A percentile compares a stretch with the other conserved stretches of the same genome.
These are phyloP conservation scores for Gamarada debralockiae DNA, from an alignment of 495 filamentous ascomycete species.

Conservation along the genomic window DNA sequence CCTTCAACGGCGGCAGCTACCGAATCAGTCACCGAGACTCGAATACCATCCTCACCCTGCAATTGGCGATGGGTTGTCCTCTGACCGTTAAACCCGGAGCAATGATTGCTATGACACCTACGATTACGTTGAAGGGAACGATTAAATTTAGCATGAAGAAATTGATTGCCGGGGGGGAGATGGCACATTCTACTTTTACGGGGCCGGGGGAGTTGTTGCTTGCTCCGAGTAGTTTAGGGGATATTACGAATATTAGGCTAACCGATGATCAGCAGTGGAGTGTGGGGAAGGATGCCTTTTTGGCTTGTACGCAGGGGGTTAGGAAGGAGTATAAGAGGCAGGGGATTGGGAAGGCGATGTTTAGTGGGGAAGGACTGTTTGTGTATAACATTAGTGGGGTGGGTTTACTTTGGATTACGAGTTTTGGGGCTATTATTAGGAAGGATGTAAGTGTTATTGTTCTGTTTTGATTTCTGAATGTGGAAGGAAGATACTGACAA, in stretches of 20 bases:
- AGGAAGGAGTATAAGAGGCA: slow-evolving; percentile 82
- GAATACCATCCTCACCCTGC: slow-evolving; percentile 85
- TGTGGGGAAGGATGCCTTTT: slow-evolving; percentile 76
- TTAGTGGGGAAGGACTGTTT: slow-evolving; percentile 89
- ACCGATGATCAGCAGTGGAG: slow-evolving; percentile 68
- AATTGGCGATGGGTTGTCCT: slow-evolving; percentile 86
- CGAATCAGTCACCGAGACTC: slow-evolving; percentile 88
- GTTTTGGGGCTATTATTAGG: slow-evolving; percentile 90
- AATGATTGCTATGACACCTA: slow-evolving; percentile 95
- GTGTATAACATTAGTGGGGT: slow-evolving; percentile 79
- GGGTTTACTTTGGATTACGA: slow-evolving; percentile 83
- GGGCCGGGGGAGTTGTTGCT: slow-evolving; percentile 89
- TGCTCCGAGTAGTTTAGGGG: slow-evolving; percentile 75
- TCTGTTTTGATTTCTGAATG: background rate
- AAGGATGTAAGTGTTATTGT: slow-evolving; percentile 72
- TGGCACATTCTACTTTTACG: slow-evolving; percentile 76
- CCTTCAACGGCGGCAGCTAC: slow-evolving; percentile 94
- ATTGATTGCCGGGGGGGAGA: slow-evolving; percentile 74
- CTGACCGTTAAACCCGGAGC: slow-evolving; percentile 75
- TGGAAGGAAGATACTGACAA: slow-evolving; percentile 19
- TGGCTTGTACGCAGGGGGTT: slow-evolving; percentile 74
- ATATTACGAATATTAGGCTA: slow-evolving; percentile 78
- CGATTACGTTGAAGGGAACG: slow-evolving; percentile 74
- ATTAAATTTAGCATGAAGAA: slow-evolving; percentile 85
- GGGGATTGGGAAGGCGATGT: slow-evolving; percentile 85